Evolutionary conservation across 1,284 basidiomycete genomes (phyloP).

Genomic region (Cutaneotrichosporon curvatum): DNA sequence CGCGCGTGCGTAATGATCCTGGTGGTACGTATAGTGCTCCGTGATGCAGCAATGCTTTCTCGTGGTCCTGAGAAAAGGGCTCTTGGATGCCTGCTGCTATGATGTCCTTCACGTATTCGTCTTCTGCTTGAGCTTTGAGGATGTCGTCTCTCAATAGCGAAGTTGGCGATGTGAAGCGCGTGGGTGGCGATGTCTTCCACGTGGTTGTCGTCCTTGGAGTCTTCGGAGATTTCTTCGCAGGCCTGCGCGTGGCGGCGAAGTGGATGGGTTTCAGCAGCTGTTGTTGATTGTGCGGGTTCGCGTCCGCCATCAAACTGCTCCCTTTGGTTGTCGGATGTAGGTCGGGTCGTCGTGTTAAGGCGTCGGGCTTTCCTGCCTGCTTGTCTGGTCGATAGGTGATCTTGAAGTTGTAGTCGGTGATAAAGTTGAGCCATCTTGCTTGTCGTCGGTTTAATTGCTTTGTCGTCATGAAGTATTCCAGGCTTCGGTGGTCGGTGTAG

Average conservation of each 20-base stretch:
- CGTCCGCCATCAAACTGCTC: background rate
- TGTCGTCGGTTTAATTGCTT: constrained; percentile 47
- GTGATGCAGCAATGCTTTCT: background rate
- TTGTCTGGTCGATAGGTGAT: constrained; percentile 47
- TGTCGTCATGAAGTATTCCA: constrained; percentile 45
- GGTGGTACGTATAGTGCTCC: constrained; percentile 4
- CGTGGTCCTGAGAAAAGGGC: background rate
- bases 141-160: too few relatives aligned
- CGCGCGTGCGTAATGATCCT: background rate
- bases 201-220: background rate
- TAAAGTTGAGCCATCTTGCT: constrained; percentile 45
- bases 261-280: background rate
- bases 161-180: too few relatives aligned
- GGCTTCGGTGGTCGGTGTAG: constrained; percentile 49
- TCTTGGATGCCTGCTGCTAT: too few relatives aligned
- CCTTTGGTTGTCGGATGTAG: constrained; percentile 8
- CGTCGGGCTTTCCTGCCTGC: constrained; percentile 41
- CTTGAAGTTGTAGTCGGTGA: constrained; percentile 44
- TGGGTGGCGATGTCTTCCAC: too few relatives aligned
- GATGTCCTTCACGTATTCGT: too few relatives aligned
- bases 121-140: too few relatives aligned
- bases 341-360: constrained; percentile 47
- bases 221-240: background rate
- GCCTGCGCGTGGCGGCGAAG: background rate
- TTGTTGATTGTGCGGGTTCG: background rate